These are phyloP conservation scores for Kwoniella mangroviensis DNA, from an alignment of 768 basidiomycete genomes.

Conservation along the genomic window DNA sequence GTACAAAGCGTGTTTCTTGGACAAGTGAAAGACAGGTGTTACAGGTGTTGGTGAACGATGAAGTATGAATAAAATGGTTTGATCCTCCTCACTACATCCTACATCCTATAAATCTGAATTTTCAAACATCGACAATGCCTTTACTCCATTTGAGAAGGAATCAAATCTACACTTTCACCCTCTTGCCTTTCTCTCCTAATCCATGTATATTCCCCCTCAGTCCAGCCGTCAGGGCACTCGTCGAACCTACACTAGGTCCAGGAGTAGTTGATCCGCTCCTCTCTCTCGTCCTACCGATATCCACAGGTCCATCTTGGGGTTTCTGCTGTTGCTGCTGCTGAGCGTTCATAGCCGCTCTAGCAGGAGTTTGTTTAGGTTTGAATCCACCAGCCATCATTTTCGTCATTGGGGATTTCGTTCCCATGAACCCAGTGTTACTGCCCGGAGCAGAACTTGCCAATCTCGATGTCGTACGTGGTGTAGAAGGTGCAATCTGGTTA, in stretches of 20 bases:
- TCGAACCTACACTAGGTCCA: slow-evolving; percentile 15
- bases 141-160: too few relatives aligned
- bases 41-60: too few relatives aligned
- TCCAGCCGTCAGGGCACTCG: slow-evolving; percentile 25
- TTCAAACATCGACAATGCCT: too few relatives aligned
- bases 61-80: too few relatives aligned
- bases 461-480: slow-evolving; percentile 23
- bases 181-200: slow-evolving; percentile 29
- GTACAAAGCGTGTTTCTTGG: too few relatives aligned
- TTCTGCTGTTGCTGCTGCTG: background rate
- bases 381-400: slow-evolving; percentile 40
- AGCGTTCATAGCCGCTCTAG: slow-evolving; percentile 25
- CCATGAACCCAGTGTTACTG: background rate
- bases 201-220: slow-evolving; percentile 19
- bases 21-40: too few relatives aligned
- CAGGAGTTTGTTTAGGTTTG: slow-evolving; percentile 33
- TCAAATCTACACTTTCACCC: slow-evolving; percentile 25
- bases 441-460: slow-evolving; percentile 33
- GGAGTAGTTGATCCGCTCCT: slow-evolving; percentile 26
- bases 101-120: too few relatives aligned
- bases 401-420: slow-evolving; percentile 36
- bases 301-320: background rate
- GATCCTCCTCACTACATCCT: too few relatives aligned
- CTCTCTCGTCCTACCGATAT: slow-evolving; percentile 10
- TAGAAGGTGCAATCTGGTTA: slow-evolving; percentile 19